A percentile compares a stretch with the other conserved stretches of the same genome.
phyloP scores from a whole-genome alignment of 441 rosid species.

The Isatis lusitanica region DNA sequence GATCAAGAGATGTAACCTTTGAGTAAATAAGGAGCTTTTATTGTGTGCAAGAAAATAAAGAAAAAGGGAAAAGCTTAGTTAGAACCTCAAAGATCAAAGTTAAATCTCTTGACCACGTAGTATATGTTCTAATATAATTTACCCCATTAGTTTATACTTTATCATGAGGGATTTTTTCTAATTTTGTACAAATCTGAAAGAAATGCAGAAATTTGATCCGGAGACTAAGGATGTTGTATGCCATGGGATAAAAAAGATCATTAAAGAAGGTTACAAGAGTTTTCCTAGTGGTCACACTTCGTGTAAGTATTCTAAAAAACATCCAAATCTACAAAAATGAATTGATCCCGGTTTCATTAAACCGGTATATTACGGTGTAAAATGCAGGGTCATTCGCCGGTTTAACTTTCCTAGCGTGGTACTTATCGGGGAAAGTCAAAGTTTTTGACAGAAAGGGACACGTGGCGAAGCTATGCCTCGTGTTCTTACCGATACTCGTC shows the following conservation, averaged over 20 bases:
- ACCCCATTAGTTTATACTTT: background rate
- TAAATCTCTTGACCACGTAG: background rate
- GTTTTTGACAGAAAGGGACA: slow-evolving; percentile 51
- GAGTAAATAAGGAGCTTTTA: background rate
- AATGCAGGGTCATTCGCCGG: slow-evolving; percentile 64
- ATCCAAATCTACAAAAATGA: background rate
- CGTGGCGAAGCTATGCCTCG: slow-evolving; percentile 47
- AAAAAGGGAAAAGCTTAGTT: background rate
- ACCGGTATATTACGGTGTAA: background rate
- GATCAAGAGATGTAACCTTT: background rate
- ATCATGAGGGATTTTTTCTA: background rate
- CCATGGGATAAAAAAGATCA: slow-evolving; percentile 37
- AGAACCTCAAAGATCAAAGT: background rate
- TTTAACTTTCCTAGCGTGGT: slow-evolving; percentile 47
- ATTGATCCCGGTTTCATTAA: background rate
- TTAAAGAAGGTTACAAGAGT: slow-evolving; percentile 60
- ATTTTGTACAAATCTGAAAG: slow-evolving; percentile 13
- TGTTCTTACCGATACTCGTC: slow-evolving; percentile 43
- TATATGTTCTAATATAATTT: background rate
- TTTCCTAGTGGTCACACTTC: slow-evolving; percentile 64
- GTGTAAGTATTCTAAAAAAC: slow-evolving; percentile 36
- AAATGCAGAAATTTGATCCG: slow-evolving; percentile 37
- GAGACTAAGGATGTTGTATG: slow-evolving; percentile 47
- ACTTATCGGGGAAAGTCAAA: slow-evolving; percentile 55
- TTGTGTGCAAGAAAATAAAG: background rate